phyloP scores from a whole-genome alignment of 805 yeast species.

The Candida michaelii region DNA sequence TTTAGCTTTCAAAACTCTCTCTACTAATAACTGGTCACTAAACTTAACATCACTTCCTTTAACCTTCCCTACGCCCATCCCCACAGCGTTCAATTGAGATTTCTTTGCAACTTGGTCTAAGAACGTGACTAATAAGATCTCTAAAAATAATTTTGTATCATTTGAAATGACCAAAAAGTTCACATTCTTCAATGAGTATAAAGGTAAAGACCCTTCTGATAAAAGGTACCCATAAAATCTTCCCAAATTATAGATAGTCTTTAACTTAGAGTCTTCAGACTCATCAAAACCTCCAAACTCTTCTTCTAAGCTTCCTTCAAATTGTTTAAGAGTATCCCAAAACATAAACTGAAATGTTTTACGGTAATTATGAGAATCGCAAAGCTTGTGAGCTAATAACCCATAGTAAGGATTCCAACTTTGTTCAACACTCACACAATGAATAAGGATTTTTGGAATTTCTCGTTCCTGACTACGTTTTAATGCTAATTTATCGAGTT shows the following conservation, averaged over 20 bases:
- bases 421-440: conserved; percentile 82
- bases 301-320: conserved; percentile 50
- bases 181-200: conserved; percentile 70
- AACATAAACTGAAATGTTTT: conserved; percentile 85
- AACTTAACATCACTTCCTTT: conserved; percentile 37
- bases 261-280: conserved; percentile 57
- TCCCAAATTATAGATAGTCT: conserved; percentile 69
- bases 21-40: conserved; percentile 50
- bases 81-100: conserved; percentile 50
- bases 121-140: conserved; percentile 67
- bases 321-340: conserved; percentile 80
- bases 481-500: conserved; percentile 74
- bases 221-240: conserved; percentile 76
- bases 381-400: conserved; percentile 69
- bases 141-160: conserved; percentile 69
- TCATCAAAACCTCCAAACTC: conserved; percentile 42
- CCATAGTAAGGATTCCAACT: conserved; percentile 90
- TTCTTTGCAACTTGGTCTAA: conserved; percentile 64
- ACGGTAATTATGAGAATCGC: conserved; percentile 70
- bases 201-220: conserved; percentile 68
- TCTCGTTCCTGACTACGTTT: conserved; percentile 82
- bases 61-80: conserved; percentile 38
- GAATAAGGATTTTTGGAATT: conserved; percentile 79
- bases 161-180: conserved; percentile 69
- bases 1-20: conserved; percentile 51